Evolutionary conservation across 257 asterid genomes (phyloP), one percentile per base, ranked within the genome.

Genomic region (Plantago ovata): DNA sequence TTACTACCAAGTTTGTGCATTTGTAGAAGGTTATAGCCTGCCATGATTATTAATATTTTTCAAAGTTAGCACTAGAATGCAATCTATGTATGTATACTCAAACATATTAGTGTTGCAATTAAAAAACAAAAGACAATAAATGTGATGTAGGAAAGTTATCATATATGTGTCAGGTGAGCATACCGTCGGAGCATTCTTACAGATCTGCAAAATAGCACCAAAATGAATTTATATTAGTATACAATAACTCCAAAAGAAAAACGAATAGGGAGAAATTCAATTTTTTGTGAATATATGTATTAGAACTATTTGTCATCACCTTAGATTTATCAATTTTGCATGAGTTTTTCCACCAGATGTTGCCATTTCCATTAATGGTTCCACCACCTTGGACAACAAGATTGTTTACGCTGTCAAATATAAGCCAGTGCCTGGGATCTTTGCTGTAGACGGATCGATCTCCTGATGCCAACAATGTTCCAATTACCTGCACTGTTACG

Each of bases 171-270:
- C 3, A 51, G 53, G 18, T 63, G 12, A 14, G 90, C 95, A 9
- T 84, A 86, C 97, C 84, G 97, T 84, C 13, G 97, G 97, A 69
- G 96, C 97, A n/a, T 38, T 44, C 69, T 63, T 75, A 81, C 97
- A 90, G 43, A 83, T 81, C 95, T 90, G 92, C 73, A 77, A 45
- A 39, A 19, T 15, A 18, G 10, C 50, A 20, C 28, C 4, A 2
- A 44, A 18, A 20, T 24, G 16, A 32, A 3, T 7, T 3, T 28
- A 28, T 28, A 28, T 28, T 8, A 28, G 36, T 8, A 28, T 28
- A 28, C 4, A 4, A 28, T 28, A 28, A 1, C 7, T 2, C 6
- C 7, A 16, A 21, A 55, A 21, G 7, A 13, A 15, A 54, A 36
- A 36, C 39, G 10, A 16, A 56, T 32, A 36, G 15, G 8, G 32